These are phyloP conservation scores for Selaginella moellendorffii DNA, from an alignment of 75 land plant species.

Conservation along the genomic window DNA sequence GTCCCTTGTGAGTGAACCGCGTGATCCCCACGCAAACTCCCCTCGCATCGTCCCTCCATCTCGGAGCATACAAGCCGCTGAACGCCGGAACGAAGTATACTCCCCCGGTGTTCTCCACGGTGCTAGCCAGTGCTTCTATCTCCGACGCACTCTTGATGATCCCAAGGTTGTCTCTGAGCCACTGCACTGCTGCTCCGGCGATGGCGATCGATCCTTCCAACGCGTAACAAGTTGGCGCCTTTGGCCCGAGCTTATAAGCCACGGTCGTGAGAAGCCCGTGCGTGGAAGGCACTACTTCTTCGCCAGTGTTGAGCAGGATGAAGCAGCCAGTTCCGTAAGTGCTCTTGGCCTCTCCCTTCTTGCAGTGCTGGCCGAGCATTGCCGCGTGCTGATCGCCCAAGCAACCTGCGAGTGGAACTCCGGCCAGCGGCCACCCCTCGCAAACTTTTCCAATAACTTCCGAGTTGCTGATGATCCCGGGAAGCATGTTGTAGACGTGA, in stretches of 20 bases:
- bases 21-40: slow-evolving; percentile 91
- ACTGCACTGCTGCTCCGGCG: slow-evolving; percentile 96
- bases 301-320: slow-evolving; percentile 76
- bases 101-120: slow-evolving; percentile 68
- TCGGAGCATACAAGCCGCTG: slow-evolving; percentile 94
- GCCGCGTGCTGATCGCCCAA: slow-evolving; percentile 98
- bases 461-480: slow-evolving; percentile 73
- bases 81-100: slow-evolving; percentile 99
- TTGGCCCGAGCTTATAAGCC: slow-evolving; percentile 81
- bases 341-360: slow-evolving; percentile 85
- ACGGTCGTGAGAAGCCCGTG: slow-evolving; percentile 76
- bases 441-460: slow-evolving; percentile 54
- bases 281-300: slow-evolving; percentile 40
- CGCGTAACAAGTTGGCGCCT: slow-evolving; percentile 68
- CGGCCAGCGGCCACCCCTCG: slow-evolving; percentile 50
- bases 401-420: slow-evolving; percentile 76
- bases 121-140: slow-evolving; percentile 53
- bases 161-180: slow-evolving; percentile 91
- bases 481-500: slow-evolving; percentile 30
- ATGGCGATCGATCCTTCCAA: slow-evolving; percentile 96
- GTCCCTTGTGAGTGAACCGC: slow-evolving; percentile 70
- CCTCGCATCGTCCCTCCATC: slow-evolving; percentile 99
- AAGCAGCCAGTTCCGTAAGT: slow-evolving; percentile 98
- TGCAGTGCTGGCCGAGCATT: slow-evolving; percentile 83
- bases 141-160: slow-evolving; percentile 60